A percentile compares a stretch with the other conserved stretches of the same genome.
Evolutionary conservation across 495 filamentous ascomycete species (phyloP).

Genomic region (Xylaria venustula): DNA sequence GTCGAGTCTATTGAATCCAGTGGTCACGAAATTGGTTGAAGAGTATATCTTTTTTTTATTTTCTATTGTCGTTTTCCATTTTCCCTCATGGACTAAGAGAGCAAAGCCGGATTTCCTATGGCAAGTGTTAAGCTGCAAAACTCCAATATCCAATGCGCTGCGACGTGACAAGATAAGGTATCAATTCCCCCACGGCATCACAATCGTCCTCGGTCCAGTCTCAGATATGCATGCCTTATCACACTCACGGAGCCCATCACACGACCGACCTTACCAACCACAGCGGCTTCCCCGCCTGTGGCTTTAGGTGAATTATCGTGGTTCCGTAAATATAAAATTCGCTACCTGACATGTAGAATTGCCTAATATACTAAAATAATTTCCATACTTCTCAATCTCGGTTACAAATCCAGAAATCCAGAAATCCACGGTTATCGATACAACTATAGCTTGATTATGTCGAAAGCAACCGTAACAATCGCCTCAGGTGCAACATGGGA

Average conservation of each 20-base stretch:
- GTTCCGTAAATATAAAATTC: no score
- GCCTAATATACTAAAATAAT: no score
- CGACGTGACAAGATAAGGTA: not conserved
- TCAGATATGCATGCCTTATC: not conserved
- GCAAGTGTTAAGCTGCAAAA: not conserved
- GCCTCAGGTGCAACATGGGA: constrained; percentile 43
- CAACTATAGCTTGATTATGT: constrained; percentile 8
- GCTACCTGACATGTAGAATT: no score
- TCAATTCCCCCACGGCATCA: constrained; percentile 1
- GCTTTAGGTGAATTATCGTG: not conserved
- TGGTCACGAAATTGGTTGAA: no score
- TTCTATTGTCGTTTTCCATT: no score
- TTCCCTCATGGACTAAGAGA: no score
- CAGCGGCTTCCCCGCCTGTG: not conserved
- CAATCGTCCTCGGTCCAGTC: not conserved
- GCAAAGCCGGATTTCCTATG: no score
- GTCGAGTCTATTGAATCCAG: no score
- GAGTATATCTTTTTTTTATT: no score
- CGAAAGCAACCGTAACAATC: constrained; percentile 33
- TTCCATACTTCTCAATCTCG: no score
- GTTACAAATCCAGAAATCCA: no score
- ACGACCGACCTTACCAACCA: not conserved
- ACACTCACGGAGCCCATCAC: not conserved
- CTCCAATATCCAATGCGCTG: not conserved
- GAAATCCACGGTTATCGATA: not conserved